Evolutionary conservation across 495 filamentous ascomycete species (phyloP), one percentile per base, ranked within the genome.

Genomic region (Darksidea phi): DNA sequence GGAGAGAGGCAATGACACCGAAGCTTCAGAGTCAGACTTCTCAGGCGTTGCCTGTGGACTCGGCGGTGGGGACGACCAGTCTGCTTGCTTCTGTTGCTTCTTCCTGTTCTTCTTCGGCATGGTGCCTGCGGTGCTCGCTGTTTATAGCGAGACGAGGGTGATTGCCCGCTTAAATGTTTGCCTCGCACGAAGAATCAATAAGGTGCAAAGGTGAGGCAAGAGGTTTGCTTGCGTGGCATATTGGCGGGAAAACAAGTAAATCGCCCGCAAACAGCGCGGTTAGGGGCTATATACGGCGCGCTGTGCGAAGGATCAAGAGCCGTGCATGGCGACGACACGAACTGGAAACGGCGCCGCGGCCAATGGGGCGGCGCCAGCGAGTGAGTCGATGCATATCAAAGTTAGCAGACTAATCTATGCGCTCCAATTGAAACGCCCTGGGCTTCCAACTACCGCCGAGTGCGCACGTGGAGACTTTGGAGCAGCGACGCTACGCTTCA

Each of bases 211-310:
- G 50, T 59, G 54, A 60, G 54, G 64, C 59, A 47, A 55, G 42
- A 26, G 41, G 59, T 63, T 42, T 59, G 64, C 58, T 63, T 63
- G 64, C 64, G 64, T 67, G 64, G 64, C 64, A 67, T 49, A 18
- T 55, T 24, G 32, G 52, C 10, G 47, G 46, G 55, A 24, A 61
- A 66, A 61, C 50, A 21, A 56, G 56, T 51, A 48, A 18, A 60
- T 11, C 18, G 28, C 37, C 26, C 48, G 43, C 55, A 48, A 52
- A 54, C 54, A 56, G 59, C 64, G 64, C 24, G 42, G 54, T 11
- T 38, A 38, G 17, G n/a, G 54, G 26, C 55, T 62, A 67, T 63
- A 67, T 63, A 59, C 48, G 41, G 54, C 57, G 64, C 59, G 57
- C 54, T 7, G 20, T 12, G 15, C 23, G 47, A 26, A 48, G 32